Base-by-base conservation (phyloP, 2,329 filamentous ascomycete species). In the Ramichloridium luteum region DNA sequence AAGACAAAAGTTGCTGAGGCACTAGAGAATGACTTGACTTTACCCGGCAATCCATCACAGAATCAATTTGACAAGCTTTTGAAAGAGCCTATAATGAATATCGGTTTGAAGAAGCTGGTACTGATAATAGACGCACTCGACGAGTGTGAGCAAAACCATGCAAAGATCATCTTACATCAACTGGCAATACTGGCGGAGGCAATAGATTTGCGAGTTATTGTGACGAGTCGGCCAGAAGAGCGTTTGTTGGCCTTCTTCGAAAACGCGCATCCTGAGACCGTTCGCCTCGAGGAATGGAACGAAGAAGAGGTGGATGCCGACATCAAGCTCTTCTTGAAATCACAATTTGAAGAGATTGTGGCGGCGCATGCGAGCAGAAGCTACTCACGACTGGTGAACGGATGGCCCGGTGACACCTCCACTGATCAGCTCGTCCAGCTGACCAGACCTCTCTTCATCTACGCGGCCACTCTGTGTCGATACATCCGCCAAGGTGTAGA, bases 121-220 rank as follows among this genome's bases (percentile, higher is more conserved):
- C 35, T 50, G 17, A 38, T 49, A 5, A 41, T 49, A 16, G 47
- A 56, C 39, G 53, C 53, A 2, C 44, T 56, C 4, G 51, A 55
- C 32, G 51, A 56, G 31, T 56, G 53, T 32, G 47, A 52, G 6
- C 38, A 43, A 9, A 30, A 37, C 6, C 28, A 42, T 27, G 36
- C 46, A 11, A 36, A 17, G 22, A 31, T 16, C 4, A 37, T 44
- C 9, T 13, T 50, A 13, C 22, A 15, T 2, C 31, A 45, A 8
- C 35, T 50, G 11, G 31, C 38, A 8, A 30, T 23, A n/a, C 20
- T 23, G 20, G 20, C 20, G 8, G 8, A 23, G 20, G 20, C 8
- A 23, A 23, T 40, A 13, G 31, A 31, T 9, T 14, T 49, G 9
- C 39, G 38, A 10, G 20, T 50, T 16, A 38, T 49, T 22, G 25